Base-by-base conservation (phyloP, 257 asterid genomes). In the Forsythia suspensa region DNA sequence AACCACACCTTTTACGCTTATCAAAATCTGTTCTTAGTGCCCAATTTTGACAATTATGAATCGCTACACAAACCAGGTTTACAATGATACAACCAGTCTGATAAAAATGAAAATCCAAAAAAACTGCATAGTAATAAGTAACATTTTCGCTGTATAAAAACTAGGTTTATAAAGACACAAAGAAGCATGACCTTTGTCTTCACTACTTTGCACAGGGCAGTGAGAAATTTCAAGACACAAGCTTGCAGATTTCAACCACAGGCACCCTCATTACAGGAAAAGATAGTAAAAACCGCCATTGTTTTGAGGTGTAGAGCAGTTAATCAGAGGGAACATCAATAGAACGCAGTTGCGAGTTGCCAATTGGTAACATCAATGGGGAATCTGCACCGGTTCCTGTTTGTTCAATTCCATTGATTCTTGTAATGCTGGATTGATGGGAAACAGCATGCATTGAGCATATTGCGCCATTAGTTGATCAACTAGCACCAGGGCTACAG, bases 401-500 rank as follows among this genome's bases (percentile, higher is more conserved):
- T 70, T 68, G 38, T 87, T 75, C 77, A 61, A 36, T 82, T 79
- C 75, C 70, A 89, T 70, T 20, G 97, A 88, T 51, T 93, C 98
- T 83, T 95, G 99, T 43, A 95, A 73, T 13, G 90, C 97, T 16
- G 96, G 92, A 77, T 95, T 95, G 4, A 87, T 82, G 2, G 99
- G 97, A 84, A 96, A 94, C 75, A 96, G 84, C 89, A 77, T 91
- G 82, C 97, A 92, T 74, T 96, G 99, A 1, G 99, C 92, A 44
- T 91, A 82, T 70, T 96, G 97, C 42, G 99, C 96, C 97, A 96
- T 91, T 79, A 96, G 77, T 80, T 96, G 99, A 86, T 96, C 98
- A 8, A 91, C 91, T 44, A 96, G 96, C 80, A 91, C 98, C 81
- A 96, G 87, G 15, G 97, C 97, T 40, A 94, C 97, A 92, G 90